Evolutionary conservation across 78 protist species (phyloP), one percentile per base, ranked within the genome.

Genomic region (Tieghemostelium lacteum): DNA sequence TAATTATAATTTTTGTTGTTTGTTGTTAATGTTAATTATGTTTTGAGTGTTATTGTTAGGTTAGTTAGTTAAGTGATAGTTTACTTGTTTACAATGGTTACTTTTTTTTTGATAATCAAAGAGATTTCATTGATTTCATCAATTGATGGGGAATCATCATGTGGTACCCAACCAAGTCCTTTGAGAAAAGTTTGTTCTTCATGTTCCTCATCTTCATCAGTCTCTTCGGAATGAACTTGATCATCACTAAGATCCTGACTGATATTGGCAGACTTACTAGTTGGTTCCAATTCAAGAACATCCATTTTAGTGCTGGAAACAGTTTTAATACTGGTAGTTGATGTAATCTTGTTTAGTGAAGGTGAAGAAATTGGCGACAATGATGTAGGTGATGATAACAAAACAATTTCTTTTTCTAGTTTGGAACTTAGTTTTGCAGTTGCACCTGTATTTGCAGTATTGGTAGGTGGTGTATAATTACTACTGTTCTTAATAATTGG

Each of bases 111-210:
- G 76, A 78, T 78, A 55, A 66, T 55, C 17, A 78, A n/a, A 39
- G 63, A 55, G 39, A 78, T 78, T 39, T 78, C 88, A 28, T 78
- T 76, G 29, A 78, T 78, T 55, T 78, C 88, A 54, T 75, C 20
- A 55, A 66, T 76, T 4, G 88, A 78, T 3, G 66, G 20, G 6
- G 88, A 39, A 42, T 83, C 91, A 28, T 83, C 91, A 22, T 67
- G 73, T 39, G 91, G 91, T 2, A 83, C 78, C 91, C 91, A 83
- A 3, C 91, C 91, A 0, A 83, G 63, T 20, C 71, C 71, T 55
- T 78, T 36, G 29, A 83, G 50, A 52, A 83, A 83, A 40, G 78
- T 31, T n/a, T n/a, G n/a, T 83, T 83, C 91, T 69, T 83, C 91
- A 28, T 83, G 67, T 52, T 58, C 73, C 33, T 70, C 91, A 58